A percentile compares a stretch with the other conserved stretches of the same genome.
Evolutionary conservation across 768 basidiomycete genomes (phyloP).

Genomic region (Mycena crocata): DNA sequence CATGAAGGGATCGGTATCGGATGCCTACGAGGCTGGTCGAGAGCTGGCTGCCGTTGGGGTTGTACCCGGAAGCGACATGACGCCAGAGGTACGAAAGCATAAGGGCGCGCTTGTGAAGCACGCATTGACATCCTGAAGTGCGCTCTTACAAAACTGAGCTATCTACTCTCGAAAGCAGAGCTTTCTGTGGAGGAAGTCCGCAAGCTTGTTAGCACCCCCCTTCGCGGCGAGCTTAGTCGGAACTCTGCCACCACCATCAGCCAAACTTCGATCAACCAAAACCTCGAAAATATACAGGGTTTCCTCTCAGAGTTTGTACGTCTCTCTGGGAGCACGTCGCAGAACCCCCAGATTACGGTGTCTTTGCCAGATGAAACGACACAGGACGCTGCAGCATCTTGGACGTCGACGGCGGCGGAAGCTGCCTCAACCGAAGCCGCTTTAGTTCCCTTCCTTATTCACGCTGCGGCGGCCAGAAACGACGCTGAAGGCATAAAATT

Average conservation of each 20-base stretch:
- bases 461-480: conserved; percentile 80
- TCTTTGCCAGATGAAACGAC: conserved; percentile 53
- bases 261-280: conserved; percentile 58
- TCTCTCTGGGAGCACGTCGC: conserved; percentile 58
- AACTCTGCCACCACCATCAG: conserved; percentile 55
- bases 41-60: conserved; percentile 79
- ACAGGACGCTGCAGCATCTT: conserved; percentile 68
- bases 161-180: conserved; percentile 89
- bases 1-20: conserved; percentile 85
- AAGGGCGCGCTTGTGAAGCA: background rate
- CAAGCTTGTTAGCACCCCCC: conserved; percentile 76
- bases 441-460: conserved; percentile 81
- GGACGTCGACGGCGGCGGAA: conserved; percentile 85
- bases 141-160: conserved; percentile 90
- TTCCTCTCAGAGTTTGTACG: conserved; percentile 78
- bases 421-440: conserved; percentile 75
- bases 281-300: conserved; percentile 70
- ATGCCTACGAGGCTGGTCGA: conserved; percentile 85
- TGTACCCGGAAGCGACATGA: conserved; percentile 92
- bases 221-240: conserved; percentile 90
- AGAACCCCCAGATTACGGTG: conserved; percentile 49
- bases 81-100: conserved; percentile 96
- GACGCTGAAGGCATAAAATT: conserved; percentile 72
- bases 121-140: conserved; percentile 60
- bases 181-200: conserved; percentile 77